Evolutionary conservation across 495 filamentous ascomycete genomes (phyloP), one percentile per base, ranked within the genome.

Genomic region (Talaromyces liani): DNA sequence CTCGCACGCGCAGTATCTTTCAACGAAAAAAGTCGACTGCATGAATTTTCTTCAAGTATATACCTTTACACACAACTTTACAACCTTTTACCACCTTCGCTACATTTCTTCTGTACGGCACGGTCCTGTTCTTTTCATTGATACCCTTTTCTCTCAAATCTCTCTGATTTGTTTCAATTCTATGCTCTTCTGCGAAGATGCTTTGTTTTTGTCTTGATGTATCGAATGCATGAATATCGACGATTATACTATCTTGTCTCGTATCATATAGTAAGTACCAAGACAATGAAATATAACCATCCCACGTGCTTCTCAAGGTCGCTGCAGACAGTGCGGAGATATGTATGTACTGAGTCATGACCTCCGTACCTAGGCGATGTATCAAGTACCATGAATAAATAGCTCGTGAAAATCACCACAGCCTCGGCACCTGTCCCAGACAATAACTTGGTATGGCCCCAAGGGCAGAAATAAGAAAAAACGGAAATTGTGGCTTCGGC

Each of bases 1-100:
- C 84, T 24, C 78, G 86, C 24, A 85, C 86, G 53, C 78, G 88
- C 66, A 85, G 80, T 58, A 83, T 91, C 58, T 91, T 90, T 72
- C 82, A 86, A 29, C 77, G 85, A 60, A 88, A 88, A 74, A 85
- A 84, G 65, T 77, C 80, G 29, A 67, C 72, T 60, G 70, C 71
- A 9, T 65, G 29, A 29, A 6, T 24, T 20, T 57, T 16, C n/a
- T 20, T 31, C 29, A n/a, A 3, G 29, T 29, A 34, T 33, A 58
- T 58, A 58, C 5, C 16, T 33, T 59, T 47, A 24, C 45, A 57
- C 24, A 55, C 27, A 27, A 27, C 27, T 27, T 27, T 27, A 27
- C 27, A 27, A 27, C 4, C 3, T 27, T 24, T 8, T n/a, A 10
- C 20, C 39, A 24, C 53, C 53, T 14, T 27, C 53, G 24, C 9